A percentile compares a stretch with the other conserved stretches of the same genome.
phyloP scores from a whole-genome alignment of 2,329 filamentous ascomycete species.

The Exserohilum turcica region DNA sequence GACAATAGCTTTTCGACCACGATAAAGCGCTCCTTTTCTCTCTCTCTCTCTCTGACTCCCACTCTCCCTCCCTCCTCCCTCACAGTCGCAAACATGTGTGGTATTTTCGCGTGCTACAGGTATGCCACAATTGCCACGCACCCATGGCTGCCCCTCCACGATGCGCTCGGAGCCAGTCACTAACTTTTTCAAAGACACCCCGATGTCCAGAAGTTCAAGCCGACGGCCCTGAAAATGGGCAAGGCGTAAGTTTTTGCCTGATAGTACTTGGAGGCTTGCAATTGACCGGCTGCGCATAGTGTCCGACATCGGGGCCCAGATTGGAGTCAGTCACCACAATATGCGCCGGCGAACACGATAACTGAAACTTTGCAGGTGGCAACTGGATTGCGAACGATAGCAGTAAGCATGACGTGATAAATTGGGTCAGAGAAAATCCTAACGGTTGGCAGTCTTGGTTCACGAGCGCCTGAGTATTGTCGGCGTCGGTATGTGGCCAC shows the following conservation, averaged over 20 bases:
- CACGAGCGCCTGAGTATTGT: conserved; percentile 98
- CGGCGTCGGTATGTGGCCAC: conserved; percentile 75
- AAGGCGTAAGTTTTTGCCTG: conserved; percentile 73
- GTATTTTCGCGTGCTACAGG: conserved; percentile 95
- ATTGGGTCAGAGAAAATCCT: conserved; percentile 16
- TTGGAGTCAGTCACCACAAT: conserved; percentile 75
- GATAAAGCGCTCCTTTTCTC: conserved; percentile 7
- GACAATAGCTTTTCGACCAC: conserved; percentile 29
- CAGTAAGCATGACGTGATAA: conserved; percentile 60
- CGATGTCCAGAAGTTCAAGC: conserved; percentile 95
- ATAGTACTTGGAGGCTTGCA: conserved; percentile 6
- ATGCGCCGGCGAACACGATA: conserved; percentile 37
- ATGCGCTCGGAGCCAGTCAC: neutral
- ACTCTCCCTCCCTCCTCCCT: conserved; percentile 11
- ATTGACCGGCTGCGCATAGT: conserved; percentile 58
- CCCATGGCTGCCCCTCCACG: conserved; percentile 31
- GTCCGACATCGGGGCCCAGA: conserved; percentile 96
- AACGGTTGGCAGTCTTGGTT: conserved; percentile 67
- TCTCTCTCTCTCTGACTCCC: conserved; percentile 7
- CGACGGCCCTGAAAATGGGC: conserved; percentile 86
- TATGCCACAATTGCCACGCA: conserved; percentile 48
- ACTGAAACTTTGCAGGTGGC: conserved; percentile 67
- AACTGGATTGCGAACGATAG: conserved; percentile 89
- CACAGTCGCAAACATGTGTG: conserved; percentile 73
- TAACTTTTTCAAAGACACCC: conserved; percentile 65